A percentile compares a stretch with the other conserved stretches of the same genome.
These are phyloP conservation scores for Paramecium primaurelia DNA, from an alignment of 73 alveolate genomes.

Conservation along the genomic window DNA sequence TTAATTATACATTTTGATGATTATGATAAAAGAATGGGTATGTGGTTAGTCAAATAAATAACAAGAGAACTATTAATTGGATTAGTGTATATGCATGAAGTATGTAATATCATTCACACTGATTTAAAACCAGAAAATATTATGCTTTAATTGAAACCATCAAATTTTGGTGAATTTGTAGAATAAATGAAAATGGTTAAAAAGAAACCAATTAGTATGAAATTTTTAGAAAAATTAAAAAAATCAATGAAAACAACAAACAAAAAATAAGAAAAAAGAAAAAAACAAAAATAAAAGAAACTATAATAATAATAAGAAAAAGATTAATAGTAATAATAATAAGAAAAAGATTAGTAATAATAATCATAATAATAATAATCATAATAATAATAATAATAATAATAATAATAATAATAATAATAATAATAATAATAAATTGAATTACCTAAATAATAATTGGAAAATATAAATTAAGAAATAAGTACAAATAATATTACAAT, in stretches of 20 bases:
- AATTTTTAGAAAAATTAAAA: constrained; percentile 1
- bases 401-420: neutral
- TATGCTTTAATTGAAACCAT: constrained; percentile 46
- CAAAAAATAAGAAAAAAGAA: constrained; percentile 52
- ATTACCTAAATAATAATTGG: neutral
- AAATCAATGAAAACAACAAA: neutral
- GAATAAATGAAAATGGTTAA: constrained; percentile 49
- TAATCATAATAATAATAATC: neutral
- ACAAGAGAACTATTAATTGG: constrained; percentile 85
- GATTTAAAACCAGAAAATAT: constrained; percentile 94
- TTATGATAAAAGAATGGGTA: constrained; percentile 70
- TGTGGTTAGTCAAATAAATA: constrained; percentile 81
- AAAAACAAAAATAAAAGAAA: constrained; percentile 50
- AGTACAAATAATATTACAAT: neutral
- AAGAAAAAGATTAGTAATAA: neutral
- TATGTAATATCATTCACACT: constrained; percentile 80
- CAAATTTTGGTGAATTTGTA: constrained; percentile 36
- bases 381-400: neutral
- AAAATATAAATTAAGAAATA: neutral
- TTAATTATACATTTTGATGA: constrained; percentile 78
- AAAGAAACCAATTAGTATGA: constrained; percentile 53
- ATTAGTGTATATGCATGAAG: constrained; percentile 87
- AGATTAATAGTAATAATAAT: neutral
- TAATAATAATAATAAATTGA: no score
- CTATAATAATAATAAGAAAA: neutral